Base-by-base conservation (phyloP, 306 rosid genomes). In the Delonix regia region DNA sequence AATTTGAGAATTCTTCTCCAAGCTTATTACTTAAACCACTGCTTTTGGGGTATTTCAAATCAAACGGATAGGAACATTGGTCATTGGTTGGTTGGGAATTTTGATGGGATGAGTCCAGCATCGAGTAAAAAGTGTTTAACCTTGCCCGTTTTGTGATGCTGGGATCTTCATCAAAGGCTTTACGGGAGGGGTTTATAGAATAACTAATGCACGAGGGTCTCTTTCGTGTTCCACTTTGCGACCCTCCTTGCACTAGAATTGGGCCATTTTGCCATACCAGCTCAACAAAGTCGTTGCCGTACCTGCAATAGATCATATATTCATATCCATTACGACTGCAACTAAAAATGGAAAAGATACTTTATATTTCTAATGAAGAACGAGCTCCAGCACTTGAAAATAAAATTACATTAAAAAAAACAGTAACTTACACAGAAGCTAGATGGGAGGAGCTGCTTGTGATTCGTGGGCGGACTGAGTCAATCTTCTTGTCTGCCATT, bases 221-320 rank as follows among this genome's bases (percentile, higher is more conserved):
- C 56, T 75, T 70, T 59, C 1, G 28, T 19, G 75, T 53, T 52
- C 52, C 52, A 16, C 72, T 51, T 36, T 79, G 69, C 21, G 70
- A 52, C 75, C 80, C 73, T 85, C 81, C 68, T 65, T 55, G 77
- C 71, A 18, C 78, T 18, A 28, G 44, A 74, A 81, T 47, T 60
- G 67, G 74, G 21, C 82, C 86, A 53, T 85, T 83, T 81, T 85
- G 79, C 86, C 84, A 83, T 28, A 78, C 84, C 33, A 78, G 71
- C 79, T 85, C 91, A 67, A 71, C 33, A 38, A 80, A 75, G 18
- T 81, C 87, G 21, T 81, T 62, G 13, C 34, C 81, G 60, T 64
- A n/a, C 78, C 91, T 85, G 85, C 78, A 73, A 51, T 10, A 19
- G 34, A 81, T 53, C 38, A 48, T 41, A 33, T 16, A 42, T 24